A percentile compares a stretch with the other conserved stretches of the same genome.
These are phyloP conservation scores for Chrysoporthe deuterocubensis DNA, from an alignment of 2,329 filamentous ascomycete genomes.

Conservation along the genomic window DNA sequence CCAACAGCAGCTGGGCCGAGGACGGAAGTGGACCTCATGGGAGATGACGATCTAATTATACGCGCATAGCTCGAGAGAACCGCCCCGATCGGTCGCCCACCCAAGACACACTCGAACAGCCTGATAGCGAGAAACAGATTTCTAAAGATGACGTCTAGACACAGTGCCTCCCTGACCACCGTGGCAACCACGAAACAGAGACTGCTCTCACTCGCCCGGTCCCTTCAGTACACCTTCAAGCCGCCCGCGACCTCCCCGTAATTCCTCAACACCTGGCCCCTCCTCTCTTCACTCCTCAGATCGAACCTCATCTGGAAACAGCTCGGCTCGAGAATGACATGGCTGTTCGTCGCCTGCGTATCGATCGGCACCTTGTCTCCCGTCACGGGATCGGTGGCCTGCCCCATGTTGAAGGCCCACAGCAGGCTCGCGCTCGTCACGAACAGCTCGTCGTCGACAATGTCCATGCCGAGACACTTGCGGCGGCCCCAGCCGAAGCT, in stretches of 20 bases:
- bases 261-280: constrained; percentile 42
- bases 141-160: no score
- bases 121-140: not conserved
- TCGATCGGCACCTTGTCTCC: constrained; percentile 50
- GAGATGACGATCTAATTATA: not conserved
- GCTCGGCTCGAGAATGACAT: constrained; percentile 56
- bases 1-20: not conserved
- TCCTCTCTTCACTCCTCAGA: constrained; percentile 45
- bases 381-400: constrained; percentile 47
- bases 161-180: no score
- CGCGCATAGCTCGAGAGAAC: not conserved
- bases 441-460: constrained; percentile 64
- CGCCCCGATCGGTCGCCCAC: not conserved
- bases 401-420: constrained; percentile 53
- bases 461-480: constrained; percentile 64
- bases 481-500: constrained; percentile 69
- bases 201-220: not conserved
- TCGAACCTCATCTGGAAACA: constrained; percentile 51
- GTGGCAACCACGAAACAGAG: not conserved
- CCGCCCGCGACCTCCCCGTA: constrained; percentile 41
- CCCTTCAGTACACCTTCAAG: constrained; percentile 35
- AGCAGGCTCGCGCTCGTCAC: constrained; percentile 51
- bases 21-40: not conserved
- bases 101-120: not conserved
- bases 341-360: constrained; percentile 54